phyloP scores from a whole-genome alignment of 1,284 basidiomycete species.

The Pterula multifida region DNA sequence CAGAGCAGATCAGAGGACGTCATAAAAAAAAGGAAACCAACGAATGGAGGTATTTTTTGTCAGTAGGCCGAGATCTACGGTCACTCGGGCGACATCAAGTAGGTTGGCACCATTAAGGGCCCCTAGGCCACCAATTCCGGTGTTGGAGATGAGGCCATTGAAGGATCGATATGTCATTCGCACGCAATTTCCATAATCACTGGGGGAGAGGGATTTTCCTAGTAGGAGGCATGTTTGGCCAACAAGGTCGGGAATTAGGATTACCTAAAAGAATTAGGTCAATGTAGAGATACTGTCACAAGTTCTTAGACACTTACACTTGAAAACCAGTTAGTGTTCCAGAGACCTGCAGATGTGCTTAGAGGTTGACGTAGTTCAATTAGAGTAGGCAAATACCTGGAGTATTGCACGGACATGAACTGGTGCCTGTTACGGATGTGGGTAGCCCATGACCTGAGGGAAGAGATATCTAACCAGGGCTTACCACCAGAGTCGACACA shows the following conservation, averaged over 20 bases:
- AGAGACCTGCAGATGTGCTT: constrained; percentile 13
- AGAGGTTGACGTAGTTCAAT: neutral
- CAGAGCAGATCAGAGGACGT: too few species aligned
- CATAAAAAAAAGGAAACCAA: too few species aligned
- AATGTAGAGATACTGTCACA: neutral
- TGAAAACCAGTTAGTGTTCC: constrained; percentile 65
- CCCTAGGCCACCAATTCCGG: constrained; percentile 29
- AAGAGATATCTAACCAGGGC: constrained; percentile 36
- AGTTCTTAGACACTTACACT: constrained; percentile 35
- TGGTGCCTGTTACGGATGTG: neutral
- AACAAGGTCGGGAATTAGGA: constrained; percentile 43
- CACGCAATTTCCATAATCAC: constrained; percentile 34
- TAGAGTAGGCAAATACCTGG: neutral
- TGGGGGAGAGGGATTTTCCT: constrained; percentile 26
- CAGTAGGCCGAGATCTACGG: constrained; percentile 37
- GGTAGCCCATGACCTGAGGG: constrained; percentile 31
- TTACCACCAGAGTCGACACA: constrained; percentile 45
- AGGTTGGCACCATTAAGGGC: constrained; percentile 51
- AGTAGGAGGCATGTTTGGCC: constrained; percentile 48
- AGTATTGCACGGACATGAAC: neutral
- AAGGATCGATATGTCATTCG: constrained; percentile 42
- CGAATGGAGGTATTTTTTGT: constrained; percentile 26
- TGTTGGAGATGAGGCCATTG: constrained; percentile 26
- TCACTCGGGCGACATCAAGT: constrained; percentile 44
- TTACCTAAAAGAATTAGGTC: constrained; percentile 26